These are phyloP conservation scores for Angomonas ambiguus DNA, from an alignment of 208 protist species.

Conservation along the genomic window DNA sequence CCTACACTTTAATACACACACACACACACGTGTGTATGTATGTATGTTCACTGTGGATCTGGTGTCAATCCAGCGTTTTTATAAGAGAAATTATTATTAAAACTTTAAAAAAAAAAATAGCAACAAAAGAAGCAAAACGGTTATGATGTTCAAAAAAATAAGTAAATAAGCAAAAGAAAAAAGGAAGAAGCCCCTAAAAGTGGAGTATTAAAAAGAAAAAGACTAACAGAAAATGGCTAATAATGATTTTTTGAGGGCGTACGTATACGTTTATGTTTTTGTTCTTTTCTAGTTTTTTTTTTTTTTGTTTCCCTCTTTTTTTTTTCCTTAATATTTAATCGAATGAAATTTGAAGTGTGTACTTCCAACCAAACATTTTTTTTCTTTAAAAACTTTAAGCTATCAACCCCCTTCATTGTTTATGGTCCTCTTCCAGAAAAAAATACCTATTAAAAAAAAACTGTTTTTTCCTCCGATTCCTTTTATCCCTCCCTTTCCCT, in stretches of 20 bases:
- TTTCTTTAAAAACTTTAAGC: too few relatives aligned
- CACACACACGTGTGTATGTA: too few relatives aligned
- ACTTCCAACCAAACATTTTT: constrained; percentile 8
- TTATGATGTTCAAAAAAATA: constrained; percentile 15
- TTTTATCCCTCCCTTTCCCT: background rate
- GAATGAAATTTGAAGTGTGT: background rate
- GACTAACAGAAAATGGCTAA: background rate
- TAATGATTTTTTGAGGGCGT: background rate
- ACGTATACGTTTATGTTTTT: constrained; percentile 10
- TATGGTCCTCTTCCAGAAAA: too few relatives aligned
- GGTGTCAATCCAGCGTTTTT: constrained; percentile 6
- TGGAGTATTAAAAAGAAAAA: background rate
- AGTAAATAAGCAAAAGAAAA: constrained; percentile 21
- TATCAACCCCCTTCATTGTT: too few relatives aligned
- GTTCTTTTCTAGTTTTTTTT: constrained; percentile 16
- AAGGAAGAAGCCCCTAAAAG: background rate
- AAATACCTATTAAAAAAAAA: background rate
- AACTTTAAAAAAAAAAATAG: constrained; percentile 13
- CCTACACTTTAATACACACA: too few relatives aligned
- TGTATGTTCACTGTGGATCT: background rate
- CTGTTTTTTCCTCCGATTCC: background rate
- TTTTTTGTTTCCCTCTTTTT: constrained; percentile 13
- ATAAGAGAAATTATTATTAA: constrained; percentile 6
- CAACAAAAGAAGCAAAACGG: too few relatives aligned
- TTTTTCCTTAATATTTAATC: constrained; percentile 9